Percentiles rank a stretch among this genome's conserved stretches.
phyloP scores from a whole-genome alignment of 495 filamentous ascomycete species.

The Penicillium simplicissimum region DNA sequence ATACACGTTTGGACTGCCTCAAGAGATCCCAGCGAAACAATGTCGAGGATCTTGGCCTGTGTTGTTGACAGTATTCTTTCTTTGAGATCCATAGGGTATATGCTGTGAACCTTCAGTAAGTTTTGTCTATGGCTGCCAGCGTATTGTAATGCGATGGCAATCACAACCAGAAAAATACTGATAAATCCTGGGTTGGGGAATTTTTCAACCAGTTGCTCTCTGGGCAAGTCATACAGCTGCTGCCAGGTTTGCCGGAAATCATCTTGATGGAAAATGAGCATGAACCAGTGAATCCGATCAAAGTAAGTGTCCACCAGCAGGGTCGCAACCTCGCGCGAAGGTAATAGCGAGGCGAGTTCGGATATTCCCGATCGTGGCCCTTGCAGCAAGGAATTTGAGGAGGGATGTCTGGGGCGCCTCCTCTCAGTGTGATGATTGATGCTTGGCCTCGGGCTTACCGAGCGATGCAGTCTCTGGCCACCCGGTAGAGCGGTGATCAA shows the following conservation, averaged over 20 bases:
- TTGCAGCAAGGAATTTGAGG: neutral
- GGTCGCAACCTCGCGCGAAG: constrained; percentile 22
- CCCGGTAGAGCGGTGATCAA: constrained; percentile 29
- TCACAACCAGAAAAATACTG: constrained; percentile 31
- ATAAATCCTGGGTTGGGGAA: constrained; percentile 23
- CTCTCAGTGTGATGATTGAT: neutral
- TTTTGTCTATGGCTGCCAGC: constrained; percentile 12
- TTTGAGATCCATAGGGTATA: constrained; percentile 23
- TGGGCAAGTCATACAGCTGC: constrained; percentile 17
- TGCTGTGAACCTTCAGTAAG: constrained; percentile 8
- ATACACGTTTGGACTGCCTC: constrained; percentile 38
- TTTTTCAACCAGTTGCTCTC: neutral
- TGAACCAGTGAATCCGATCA: constrained; percentile 42
- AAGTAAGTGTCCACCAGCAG: constrained; percentile 42
- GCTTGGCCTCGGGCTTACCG: constrained; percentile 4
- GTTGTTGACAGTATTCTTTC: constrained; percentile 23
- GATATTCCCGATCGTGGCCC: constrained; percentile 1
- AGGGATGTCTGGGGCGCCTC: neutral
- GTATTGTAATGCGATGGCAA: constrained; percentile 36
- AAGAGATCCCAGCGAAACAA: constrained; percentile 27
- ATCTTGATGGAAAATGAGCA: constrained; percentile 39
- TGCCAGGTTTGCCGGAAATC: constrained; percentile 37
- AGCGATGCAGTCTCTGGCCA: neutral
- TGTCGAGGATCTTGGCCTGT: constrained; percentile 23
- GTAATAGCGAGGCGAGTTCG: constrained; percentile 22